phyloP scores from a whole-genome alignment of 2,329 filamentous ascomycete genomes.

The Epichloe hybrida region DNA sequence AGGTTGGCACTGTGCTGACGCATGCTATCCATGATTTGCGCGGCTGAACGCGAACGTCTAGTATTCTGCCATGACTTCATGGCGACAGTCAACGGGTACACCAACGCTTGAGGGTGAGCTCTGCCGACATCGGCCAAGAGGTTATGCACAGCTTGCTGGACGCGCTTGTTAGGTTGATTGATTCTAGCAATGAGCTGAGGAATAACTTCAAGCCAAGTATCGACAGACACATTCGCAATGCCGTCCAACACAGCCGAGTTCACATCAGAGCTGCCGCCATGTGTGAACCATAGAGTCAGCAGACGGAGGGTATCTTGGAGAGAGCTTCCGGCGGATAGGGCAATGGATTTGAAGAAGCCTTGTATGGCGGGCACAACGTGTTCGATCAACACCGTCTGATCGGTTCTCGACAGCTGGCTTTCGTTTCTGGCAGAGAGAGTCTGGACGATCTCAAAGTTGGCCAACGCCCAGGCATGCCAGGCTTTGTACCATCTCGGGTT shows the following conservation, averaged over 20 bases:
- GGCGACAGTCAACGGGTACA: slow-evolving; percentile 92
- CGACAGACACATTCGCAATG: slow-evolving; percentile 81
- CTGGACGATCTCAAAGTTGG: slow-evolving; percentile 97
- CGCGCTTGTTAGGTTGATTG: slow-evolving; percentile 82
- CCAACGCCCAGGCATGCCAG: slow-evolving; percentile 96
- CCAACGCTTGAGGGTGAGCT: slow-evolving; percentile 86
- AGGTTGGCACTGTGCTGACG: slow-evolving; percentile 83
- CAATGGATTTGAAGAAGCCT: slow-evolving; percentile 96
- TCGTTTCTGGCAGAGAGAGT: slow-evolving; percentile 56
- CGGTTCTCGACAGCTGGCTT: slow-evolving; percentile 29
- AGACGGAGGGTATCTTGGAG: slow-evolving; percentile 89
- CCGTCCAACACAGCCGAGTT: slow-evolving; percentile 81
- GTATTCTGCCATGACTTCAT: slow-evolving; percentile 86
- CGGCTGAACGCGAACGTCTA: slow-evolving; percentile 73
- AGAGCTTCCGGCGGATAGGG: slow-evolving; percentile 79
- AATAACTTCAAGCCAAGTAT: slow-evolving; percentile 98
- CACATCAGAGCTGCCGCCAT: slow-evolving; percentile 80
- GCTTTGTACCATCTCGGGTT: slow-evolving; percentile 97
- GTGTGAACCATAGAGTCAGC: slow-evolving; percentile 90
- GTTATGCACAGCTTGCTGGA: slow-evolving; percentile 83
- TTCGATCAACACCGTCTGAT: slow-evolving; percentile 58
- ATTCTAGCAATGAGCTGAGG: slow-evolving; percentile 95
- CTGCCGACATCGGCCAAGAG: slow-evolving; percentile 85
- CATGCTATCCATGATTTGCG: slow-evolving; percentile 96
- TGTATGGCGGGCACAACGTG: slow-evolving; percentile 90